These are phyloP conservation scores for Clavispora carvajalis DNA, from an alignment of 805 yeast genomes.

Conservation along the genomic window DNA sequence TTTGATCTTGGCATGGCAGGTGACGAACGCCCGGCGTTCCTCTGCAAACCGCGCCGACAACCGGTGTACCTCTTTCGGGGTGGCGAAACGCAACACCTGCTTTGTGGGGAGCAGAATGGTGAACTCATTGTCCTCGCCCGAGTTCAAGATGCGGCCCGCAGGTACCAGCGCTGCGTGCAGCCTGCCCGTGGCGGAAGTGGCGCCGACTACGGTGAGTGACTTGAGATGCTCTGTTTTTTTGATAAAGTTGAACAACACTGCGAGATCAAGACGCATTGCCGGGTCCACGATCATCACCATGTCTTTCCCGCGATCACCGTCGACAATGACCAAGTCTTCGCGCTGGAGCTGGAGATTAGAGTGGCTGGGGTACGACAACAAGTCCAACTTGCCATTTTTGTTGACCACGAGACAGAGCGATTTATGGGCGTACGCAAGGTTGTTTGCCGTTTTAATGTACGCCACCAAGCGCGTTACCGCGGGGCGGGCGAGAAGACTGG, in stretches of 20 bases:
- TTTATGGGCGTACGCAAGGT: constrained; percentile 37
- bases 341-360: constrained; percentile 55
- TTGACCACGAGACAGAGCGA: constrained; percentile 46
- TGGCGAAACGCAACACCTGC: constrained; percentile 71
- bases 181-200: constrained; percentile 24
- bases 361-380: constrained; percentile 60
- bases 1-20: constrained; percentile 47
- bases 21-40: constrained; percentile 65
- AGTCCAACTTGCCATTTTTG: constrained; percentile 65
- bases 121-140: constrained; percentile 53
- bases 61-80: constrained; percentile 62
- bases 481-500: constrained; percentile 22
- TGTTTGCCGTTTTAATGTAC: constrained; percentile 37
- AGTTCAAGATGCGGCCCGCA: constrained; percentile 33
- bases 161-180: constrained; percentile 33
- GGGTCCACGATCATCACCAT: constrained; percentile 70
- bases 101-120: constrained; percentile 68
- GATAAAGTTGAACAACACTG: constrained; percentile 65
- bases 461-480: constrained; percentile 28
- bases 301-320: constrained; percentile 83
- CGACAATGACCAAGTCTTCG: constrained; percentile 68
- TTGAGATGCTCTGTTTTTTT: constrained; percentile 68
- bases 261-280: constrained; percentile 53
- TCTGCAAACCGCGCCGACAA: constrained; percentile 61
- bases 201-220: constrained; percentile 37